Evolutionary conservation across 1,284 basidiomycete species (phyloP).

Genomic region (Fomitopsis pinicola): DNA sequence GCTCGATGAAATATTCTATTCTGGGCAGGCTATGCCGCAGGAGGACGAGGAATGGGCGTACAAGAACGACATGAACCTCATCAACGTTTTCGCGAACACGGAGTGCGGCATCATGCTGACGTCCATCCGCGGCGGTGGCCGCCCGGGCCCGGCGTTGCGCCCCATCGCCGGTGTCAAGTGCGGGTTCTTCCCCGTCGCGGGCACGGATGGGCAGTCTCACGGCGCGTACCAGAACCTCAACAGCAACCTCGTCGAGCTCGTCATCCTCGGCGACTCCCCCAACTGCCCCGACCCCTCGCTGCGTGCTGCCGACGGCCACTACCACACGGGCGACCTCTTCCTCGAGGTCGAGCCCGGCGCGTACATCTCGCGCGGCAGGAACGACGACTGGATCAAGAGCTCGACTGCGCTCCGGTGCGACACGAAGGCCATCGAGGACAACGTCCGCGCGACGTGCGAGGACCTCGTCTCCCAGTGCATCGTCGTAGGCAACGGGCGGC

Average conservation of each 20-base stretch:
- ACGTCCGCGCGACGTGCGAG: slow-evolving; percentile 49
- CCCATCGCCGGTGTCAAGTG: slow-evolving; percentile 21
- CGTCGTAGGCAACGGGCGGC: slow-evolving; percentile 60
- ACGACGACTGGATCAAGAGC: slow-evolving; percentile 78
- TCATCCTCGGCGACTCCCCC: slow-evolving; percentile 54
- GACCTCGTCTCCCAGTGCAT: slow-evolving; percentile 54
- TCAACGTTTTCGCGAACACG: slow-evolving; percentile 70
- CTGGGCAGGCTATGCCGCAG: slow-evolving; percentile 54
- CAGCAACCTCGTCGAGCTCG: slow-evolving; percentile 53
- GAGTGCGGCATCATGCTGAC: slow-evolving; percentile 66
- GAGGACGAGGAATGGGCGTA: slow-evolving; percentile 67
- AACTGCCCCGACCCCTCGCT: slow-evolving; percentile 62
- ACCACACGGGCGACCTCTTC: slow-evolving; percentile 73
- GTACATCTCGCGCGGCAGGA: slow-evolving; percentile 59
- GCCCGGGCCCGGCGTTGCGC: slow-evolving; percentile 25
- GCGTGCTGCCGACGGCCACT: slow-evolving; percentile 55
- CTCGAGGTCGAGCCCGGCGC: slow-evolving; percentile 47
- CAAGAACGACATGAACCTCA: slow-evolving; percentile 49
- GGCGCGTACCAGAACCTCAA: slow-evolving; percentile 41
- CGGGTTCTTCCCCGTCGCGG: slow-evolving; percentile 49
- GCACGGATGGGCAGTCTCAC: neutral
- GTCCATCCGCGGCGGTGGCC: slow-evolving; percentile 44
- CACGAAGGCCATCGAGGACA: slow-evolving; percentile 72
- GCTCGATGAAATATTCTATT: slow-evolving; percentile 59
- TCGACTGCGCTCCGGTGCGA: slow-evolving; percentile 68